Evolutionary conservation across 2,329 filamentous ascomycete genomes (phyloP).

Genomic region (Fusarium albosuccineum): DNA sequence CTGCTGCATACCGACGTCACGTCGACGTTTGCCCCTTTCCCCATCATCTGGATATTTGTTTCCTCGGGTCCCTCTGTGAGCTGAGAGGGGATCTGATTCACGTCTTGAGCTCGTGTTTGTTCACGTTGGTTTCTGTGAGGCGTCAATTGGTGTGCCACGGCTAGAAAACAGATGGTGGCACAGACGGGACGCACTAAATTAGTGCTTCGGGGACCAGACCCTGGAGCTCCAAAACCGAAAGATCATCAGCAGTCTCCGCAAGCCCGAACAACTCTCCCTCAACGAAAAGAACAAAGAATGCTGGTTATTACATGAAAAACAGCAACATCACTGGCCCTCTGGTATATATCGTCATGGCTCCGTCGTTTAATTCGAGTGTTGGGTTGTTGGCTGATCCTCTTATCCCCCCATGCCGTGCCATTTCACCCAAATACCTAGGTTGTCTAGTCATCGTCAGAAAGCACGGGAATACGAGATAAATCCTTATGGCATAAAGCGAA

Average conservation of each 20-base stretch:
- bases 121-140: slow-evolving; percentile 31
- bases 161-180: not conserved
- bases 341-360: not conserved
- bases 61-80: not conserved
- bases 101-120: not conserved
- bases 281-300: slow-evolving; percentile 3
- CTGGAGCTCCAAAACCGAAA: slow-evolving; percentile 21
- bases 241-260: slow-evolving; percentile 3
- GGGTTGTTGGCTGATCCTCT: not conserved
- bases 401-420: not conserved
- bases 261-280: not conserved
- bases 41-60: not conserved
- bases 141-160: slow-evolving; percentile 30
- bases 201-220: slow-evolving; percentile 20
- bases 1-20: slow-evolving; percentile 31
- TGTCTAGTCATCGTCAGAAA: no score
- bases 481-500: no score
- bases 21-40: slow-evolving; percentile 7
- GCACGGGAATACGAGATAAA: no score
- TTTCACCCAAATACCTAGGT: not conserved
- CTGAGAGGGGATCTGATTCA: slow-evolving; percentile 1
- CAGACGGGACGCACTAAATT: slow-evolving; percentile 10
- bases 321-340: not conserved
- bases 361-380: not conserved
- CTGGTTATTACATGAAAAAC: not conserved